Evolutionary conservation across 2,329 filamentous ascomycete species (phyloP).

Genomic region (Colletotrichum sp.): DNA sequence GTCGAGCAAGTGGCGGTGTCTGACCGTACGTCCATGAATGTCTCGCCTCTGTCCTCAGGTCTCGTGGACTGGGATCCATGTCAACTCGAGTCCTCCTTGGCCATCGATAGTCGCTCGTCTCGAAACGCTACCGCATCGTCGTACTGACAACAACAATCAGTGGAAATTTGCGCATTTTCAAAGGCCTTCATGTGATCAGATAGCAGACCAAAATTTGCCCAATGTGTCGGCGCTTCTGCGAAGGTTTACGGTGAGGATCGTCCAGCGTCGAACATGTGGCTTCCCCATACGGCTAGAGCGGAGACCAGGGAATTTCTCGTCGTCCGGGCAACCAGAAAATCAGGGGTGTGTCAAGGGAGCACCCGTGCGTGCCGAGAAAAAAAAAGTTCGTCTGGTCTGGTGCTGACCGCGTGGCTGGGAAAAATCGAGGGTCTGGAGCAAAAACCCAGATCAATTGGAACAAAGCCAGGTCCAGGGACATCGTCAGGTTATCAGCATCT

Average conservation of each 20-base stretch:
- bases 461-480: background rate
- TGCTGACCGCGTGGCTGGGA: background rate
- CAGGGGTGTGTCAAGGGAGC: background rate
- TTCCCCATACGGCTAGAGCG: slow-evolving; percentile 2
- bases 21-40: background rate
- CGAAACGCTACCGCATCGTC: background rate
- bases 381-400: slow-evolving; percentile 8
- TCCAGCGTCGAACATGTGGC: slow-evolving; percentile 1
- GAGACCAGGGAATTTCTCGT: background rate
- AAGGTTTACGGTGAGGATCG: background rate
- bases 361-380: slow-evolving; percentile 3
- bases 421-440: background rate
- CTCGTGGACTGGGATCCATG: background rate
- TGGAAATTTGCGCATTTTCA: background rate
- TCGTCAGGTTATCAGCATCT: slow-evolving; percentile 4
- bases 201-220: background rate
- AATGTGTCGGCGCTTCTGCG: background rate
- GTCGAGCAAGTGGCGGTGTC: background rate
- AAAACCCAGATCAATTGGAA: background rate
- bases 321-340: slow-evolving; percentile 5
- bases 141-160: background rate
- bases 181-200: slow-evolving; percentile 9
- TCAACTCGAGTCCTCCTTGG: background rate
- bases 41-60: background rate
- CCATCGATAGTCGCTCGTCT: background rate